Base-by-base conservation (phyloP, 805 yeast species). In the Ogataea neopini region DNA sequence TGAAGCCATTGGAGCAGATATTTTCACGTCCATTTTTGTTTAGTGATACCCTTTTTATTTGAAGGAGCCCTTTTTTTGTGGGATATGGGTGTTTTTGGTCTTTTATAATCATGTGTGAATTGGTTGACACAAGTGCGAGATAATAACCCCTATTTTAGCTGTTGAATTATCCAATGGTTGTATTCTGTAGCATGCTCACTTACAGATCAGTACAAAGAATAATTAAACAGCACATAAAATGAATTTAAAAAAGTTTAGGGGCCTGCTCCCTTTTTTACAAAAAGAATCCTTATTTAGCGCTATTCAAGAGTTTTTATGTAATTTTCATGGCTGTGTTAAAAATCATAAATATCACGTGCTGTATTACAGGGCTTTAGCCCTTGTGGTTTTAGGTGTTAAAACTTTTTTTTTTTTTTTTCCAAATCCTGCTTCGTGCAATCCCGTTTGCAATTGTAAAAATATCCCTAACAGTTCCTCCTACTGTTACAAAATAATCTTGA, bases 301-400 rank as follows among this genome's bases (percentile, higher is more conserved):
- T 6, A 10, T 8, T 28, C 30, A 28, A 10, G 28, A 7, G 30
- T 4, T 28, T 28, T 4, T 8, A 28, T 28, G 11, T 28, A 28
- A 28, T 28, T n/a, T n/a, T 28, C 30, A 28, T 4, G 30, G 30
- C 30, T 28, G 33, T 32, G 35, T 19, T 6, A n/a, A n/a, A n/a
- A n/a, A n/a, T 7, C 13, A 13, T 6, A 5, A 2, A 5, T 22
- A 34, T 45, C 54, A 51, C 52, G 54, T 48, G 54, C 30, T 7
- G 2, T 7, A 6, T 6, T 5, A 3, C 26, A 19, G 40, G 54
- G 49, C 25, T 19, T 39, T 8, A 40, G 17, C 44, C 48, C 40
- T 28, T 14, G 3, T 8, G 40, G 45, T 22, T 23, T 33, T 15
- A 33, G 34, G 42, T 13, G 36, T 37, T 15, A n/a, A 9, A 11